These are phyloP conservation scores for Mucor racemosus DNA, from an alignment of 371 early-diverging fungal species.

Conservation along the genomic window DNA sequence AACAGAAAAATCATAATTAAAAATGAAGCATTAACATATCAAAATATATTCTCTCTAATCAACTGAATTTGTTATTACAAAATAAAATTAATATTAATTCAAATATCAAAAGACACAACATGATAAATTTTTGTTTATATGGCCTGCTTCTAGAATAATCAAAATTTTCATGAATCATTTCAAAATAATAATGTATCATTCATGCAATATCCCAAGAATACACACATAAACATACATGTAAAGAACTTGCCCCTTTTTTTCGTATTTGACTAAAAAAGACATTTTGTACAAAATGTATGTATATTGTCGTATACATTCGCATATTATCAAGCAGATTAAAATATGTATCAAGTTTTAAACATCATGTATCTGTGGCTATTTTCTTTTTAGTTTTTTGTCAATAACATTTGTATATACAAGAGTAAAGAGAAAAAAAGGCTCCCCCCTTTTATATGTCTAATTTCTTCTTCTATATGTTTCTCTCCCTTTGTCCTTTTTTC, in stretches of 20 bases:
- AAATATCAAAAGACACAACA: neutral
- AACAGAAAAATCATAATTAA: too few species aligned
- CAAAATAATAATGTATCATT: constrained; percentile 6
- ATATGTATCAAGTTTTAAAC: constrained; percentile 15
- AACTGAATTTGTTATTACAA: too few species aligned
- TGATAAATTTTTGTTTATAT: neutral
- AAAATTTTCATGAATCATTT: neutral
- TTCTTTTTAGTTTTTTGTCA: neutral
- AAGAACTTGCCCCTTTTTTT: neutral
- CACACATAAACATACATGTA: constrained; percentile 6
- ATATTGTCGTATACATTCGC: neutral
- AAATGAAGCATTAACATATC: too few species aligned
- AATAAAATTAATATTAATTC: too few species aligned
- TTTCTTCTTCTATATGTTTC: constrained; percentile 1
- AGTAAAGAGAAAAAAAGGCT: neutral
- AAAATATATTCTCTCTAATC: too few species aligned
- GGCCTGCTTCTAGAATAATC: constrained; percentile 17
- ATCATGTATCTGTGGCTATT: constrained; percentile 1
- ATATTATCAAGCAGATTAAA: neutral
- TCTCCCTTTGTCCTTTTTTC: constrained; percentile 5
- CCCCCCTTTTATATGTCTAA: neutral
- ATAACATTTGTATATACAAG: too few species aligned
- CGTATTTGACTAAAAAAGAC: neutral
- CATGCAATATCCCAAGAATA: constrained; percentile 23
- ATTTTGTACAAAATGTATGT: neutral